Evolutionary conservation across 768 basidiomycete species (phyloP), one percentile per base, ranked within the genome.

Genomic region (Cystofilobasidium ferigula): DNA sequence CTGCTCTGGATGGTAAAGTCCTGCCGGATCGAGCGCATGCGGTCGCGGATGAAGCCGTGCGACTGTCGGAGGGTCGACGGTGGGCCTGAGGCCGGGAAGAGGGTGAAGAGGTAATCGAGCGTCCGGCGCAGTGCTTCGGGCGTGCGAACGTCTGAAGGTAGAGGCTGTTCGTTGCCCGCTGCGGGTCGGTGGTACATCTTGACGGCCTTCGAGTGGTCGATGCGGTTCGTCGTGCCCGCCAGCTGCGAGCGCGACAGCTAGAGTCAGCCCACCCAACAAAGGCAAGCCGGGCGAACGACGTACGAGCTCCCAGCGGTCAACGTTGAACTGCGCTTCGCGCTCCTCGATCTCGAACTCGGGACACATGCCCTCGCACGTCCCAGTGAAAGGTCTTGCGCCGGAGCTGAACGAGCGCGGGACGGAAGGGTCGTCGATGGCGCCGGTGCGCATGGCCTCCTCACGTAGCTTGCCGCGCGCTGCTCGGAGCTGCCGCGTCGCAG

Each of bases 161-260:
- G 72, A 0, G 74, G 72, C 69, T 84, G 85, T 76, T 93, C 88
- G 79, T 94, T 89, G 30, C 93, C 93, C 2, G 80, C 79, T 18
- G 90, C 88, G 4, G 90, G 91, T 24, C 94, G 87, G 74, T 94
- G 89, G 75, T 92, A 99, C 73, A 86, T 87, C 73, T 97, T 95
- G 53, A 98, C 94, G 0, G 93, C 93, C 59, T 85, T 85, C 45
- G 80, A 79, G 69, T 90, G 90, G 72, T 93, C 85, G 12, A 97
- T 86, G 48, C 86, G 81, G 73, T 85, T 88, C 30, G 71, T 71
- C n/a, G 87, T 89, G 14, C 85, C 86, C 22, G 86, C 85, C 63
- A 86, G 84, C 86, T 77, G 63, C 20, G 9, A 56, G 0, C 9
- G 14, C 32, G 3, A 30, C 9, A 7, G 34, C 35, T 16, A 30